These are phyloP conservation scores for Epichloe typhina DNA, from an alignment of 2,329 filamentous ascomycete genomes.

Conservation along the genomic window DNA sequence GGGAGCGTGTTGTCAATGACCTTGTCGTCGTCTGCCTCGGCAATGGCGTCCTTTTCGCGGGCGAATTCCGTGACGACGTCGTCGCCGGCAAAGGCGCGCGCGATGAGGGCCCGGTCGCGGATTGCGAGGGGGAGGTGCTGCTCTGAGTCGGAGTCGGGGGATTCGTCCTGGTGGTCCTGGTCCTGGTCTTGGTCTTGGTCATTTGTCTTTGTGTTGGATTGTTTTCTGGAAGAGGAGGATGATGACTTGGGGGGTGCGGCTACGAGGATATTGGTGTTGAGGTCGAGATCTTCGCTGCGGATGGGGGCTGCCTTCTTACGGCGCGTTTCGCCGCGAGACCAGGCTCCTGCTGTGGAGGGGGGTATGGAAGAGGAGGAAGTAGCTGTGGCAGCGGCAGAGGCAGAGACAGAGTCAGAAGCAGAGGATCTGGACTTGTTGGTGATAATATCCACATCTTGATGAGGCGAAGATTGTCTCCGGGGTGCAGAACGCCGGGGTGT, in stretches of 20 bases:
- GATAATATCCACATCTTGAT: slow-evolving; percentile 17
- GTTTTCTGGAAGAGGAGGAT: slow-evolving; percentile 3
- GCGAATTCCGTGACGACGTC: slow-evolving; percentile 73
- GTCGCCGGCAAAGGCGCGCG: slow-evolving; percentile 77
- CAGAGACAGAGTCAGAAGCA: slow-evolving; percentile 8
- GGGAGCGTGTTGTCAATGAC: slow-evolving; percentile 73
- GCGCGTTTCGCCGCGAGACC: slow-evolving; percentile 26
- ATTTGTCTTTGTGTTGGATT: no score
- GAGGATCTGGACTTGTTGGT: slow-evolving; percentile 10
- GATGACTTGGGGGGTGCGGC: slow-evolving; percentile 6
- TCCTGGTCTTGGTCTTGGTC: slow-evolving; percentile 13
- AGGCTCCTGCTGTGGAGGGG: slow-evolving; percentile 23
- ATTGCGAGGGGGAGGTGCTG: slow-evolving; percentile 41
- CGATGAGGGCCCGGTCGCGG: slow-evolving; percentile 55
- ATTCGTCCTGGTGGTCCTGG: not conserved
- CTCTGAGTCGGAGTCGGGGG: slow-evolving; percentile 27
- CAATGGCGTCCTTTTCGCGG: slow-evolving; percentile 60
- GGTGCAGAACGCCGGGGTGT: slow-evolving; percentile 14
- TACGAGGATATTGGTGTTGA: slow-evolving; percentile 22
- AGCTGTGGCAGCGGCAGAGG: slow-evolving; percentile 4
- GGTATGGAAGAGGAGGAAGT: slow-evolving; percentile 9
- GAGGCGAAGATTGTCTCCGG: slow-evolving; percentile 16
- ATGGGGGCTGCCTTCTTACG: slow-evolving; percentile 20
- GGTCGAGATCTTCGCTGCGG: slow-evolving; percentile 26
- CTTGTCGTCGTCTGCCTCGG: slow-evolving; percentile 70